Conservation (phyloP, 768 basidiomycete species). For the Russula compacta region DNA sequence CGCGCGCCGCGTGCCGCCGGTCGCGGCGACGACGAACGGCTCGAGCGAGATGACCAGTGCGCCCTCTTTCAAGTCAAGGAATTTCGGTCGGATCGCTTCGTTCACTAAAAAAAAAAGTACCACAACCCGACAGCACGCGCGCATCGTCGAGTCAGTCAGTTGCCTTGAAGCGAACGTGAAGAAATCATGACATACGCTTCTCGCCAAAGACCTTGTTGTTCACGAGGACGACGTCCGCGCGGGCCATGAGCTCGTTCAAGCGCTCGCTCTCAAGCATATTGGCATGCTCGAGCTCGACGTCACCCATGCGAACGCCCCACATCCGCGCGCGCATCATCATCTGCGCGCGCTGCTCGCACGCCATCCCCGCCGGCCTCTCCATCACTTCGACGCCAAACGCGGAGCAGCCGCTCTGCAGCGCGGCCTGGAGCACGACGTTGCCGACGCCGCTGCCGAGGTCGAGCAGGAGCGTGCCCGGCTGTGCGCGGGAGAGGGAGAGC, state of each 20-base stretch:
- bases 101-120: slow-evolving; percentile 48
- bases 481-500: slow-evolving; percentile 41
- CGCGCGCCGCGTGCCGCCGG: slow-evolving; percentile 54
- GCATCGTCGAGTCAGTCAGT: background rate
- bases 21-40: slow-evolving; percentile 57
- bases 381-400: slow-evolving; percentile 65
- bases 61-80: slow-evolving; percentile 90
- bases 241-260: slow-evolving; percentile 57
- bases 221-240: slow-evolving; percentile 87
- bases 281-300: slow-evolving; percentile 73
- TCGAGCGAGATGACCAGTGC: slow-evolving; percentile 83
- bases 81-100: slow-evolving; percentile 76
- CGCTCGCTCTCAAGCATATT: slow-evolving; percentile 69
- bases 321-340: slow-evolving; percentile 70
- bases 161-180: background rate
- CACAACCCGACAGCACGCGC: background rate
- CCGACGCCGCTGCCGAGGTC: slow-evolving; percentile 58
- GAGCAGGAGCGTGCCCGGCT: slow-evolving; percentile 39
- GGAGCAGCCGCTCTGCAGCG: slow-evolving; percentile 42
- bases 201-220: slow-evolving; percentile 82
- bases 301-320: slow-evolving; percentile 80
- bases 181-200: slow-evolving; percentile 43
- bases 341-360: slow-evolving; percentile 63
- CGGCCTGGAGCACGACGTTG: slow-evolving; percentile 48
- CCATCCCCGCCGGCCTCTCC: slow-evolving; percentile 72